A percentile compares a stretch with the other conserved stretches of the same genome.
These are phyloP conservation scores for Phaffia rhodozyma DNA, from an alignment of 1,284 basidiomycete genomes.

Conservation along the genomic window DNA sequence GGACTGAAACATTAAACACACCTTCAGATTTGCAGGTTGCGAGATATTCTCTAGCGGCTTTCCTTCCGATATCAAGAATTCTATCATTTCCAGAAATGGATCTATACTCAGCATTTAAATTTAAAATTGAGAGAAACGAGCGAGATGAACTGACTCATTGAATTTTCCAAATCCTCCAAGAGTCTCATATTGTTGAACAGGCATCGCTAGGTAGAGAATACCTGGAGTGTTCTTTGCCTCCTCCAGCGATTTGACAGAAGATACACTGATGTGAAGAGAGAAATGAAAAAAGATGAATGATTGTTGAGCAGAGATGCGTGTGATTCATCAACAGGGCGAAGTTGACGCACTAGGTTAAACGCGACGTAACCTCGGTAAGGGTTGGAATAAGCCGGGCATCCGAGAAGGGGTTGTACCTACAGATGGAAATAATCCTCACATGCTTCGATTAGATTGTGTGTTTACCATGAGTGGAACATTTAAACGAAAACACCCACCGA, in stretches of 20 bases:
- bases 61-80: conserved; percentile 70
- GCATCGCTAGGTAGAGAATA: conserved; percentile 89
- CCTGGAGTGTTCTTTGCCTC: conserved; percentile 81
- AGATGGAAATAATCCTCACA: neutral
- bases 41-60: conserved; percentile 59
- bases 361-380: conserved; percentile 91
- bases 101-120: conserved; percentile 40
- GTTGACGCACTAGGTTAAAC: conserved; percentile 74
- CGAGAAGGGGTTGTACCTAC: conserved; percentile 65
- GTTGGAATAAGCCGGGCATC: conserved; percentile 68
- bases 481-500: conserved; percentile 46
- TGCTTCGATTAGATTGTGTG: neutral
- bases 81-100: conserved; percentile 38
- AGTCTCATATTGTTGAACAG: conserved; percentile 48
- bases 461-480: conserved; percentile 15
- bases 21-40: conserved; percentile 71
- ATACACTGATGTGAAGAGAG: conserved; percentile 72
- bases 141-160: conserved; percentile 41
- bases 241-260: conserved; percentile 86
- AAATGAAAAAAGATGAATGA: neutral
- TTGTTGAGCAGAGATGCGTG: neutral
- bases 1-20: conserved; percentile 47
- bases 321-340: neutral
- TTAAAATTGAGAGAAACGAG: conserved; percentile 34
- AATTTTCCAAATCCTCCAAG: neutral